Percentiles rank a stretch among this genome's conserved stretches.
phyloP scores from a whole-genome alignment of 768 basidiomycete genomes.

The Macrolepiota albuminosa region DNA sequence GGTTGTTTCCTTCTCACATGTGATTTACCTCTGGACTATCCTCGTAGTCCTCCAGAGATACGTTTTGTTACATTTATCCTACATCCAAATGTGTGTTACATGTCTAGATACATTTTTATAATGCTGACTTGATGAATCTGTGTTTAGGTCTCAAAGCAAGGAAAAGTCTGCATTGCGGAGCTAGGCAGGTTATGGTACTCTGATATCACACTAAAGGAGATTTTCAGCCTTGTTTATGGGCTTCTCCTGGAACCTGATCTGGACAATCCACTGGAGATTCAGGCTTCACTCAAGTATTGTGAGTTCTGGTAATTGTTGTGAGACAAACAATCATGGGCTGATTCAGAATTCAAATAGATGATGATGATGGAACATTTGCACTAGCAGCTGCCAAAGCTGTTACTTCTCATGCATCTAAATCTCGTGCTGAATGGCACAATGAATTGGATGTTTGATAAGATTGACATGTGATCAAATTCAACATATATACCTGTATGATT shows the following conservation, averaged over 20 bases:
- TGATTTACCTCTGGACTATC: not conserved
- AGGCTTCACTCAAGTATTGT: constrained; percentile 1
- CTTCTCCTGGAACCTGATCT: not conserved
- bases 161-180: not conserved
- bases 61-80: not conserved
- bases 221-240: not conserved
- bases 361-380: not conserved
- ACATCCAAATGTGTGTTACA: not conserved
- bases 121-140: not conserved
- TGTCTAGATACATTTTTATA: no score
- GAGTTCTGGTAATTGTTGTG: not conserved
- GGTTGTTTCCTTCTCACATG: not conserved
- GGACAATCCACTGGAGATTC: not conserved
- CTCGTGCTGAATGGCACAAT: not conserved
- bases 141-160: not conserved
- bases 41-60: not conserved
- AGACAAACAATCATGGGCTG: not conserved
- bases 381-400: not conserved
- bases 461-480: not conserved
- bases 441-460: not conserved
- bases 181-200: not conserved
- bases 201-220: not conserved
- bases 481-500: no score
- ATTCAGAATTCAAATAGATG: not conserved
- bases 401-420: not conserved